phyloP scores from a whole-genome alignment of 1,284 basidiomycete genomes.

The Boletus hoseneyae region DNA sequence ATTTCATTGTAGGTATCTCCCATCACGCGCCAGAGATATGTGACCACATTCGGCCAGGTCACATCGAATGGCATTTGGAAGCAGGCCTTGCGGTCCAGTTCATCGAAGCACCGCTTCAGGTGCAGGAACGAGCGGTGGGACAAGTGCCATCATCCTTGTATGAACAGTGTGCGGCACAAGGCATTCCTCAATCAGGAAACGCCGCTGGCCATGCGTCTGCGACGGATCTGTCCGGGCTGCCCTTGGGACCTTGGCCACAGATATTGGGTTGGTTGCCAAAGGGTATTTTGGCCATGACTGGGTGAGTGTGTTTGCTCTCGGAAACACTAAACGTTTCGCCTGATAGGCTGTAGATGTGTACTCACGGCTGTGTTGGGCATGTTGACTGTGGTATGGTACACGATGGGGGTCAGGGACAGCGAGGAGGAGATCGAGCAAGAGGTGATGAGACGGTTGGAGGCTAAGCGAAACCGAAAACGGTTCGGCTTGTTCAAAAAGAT shows the following conservation, averaged over 20 bases:
- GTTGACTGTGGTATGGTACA: slow-evolving; percentile 80
- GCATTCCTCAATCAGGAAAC: slow-evolving; percentile 68
- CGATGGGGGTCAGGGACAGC: slow-evolving; percentile 59
- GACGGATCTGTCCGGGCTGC: slow-evolving; percentile 62
- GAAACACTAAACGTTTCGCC: neutral
- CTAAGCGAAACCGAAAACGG: slow-evolving; percentile 47
- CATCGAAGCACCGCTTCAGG: slow-evolving; percentile 69
- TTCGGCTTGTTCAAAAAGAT: slow-evolving; percentile 29
- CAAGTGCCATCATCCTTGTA: slow-evolving; percentile 50
- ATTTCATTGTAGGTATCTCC: slow-evolving; percentile 60
- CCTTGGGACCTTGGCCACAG: slow-evolving; percentile 66
- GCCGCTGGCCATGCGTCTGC: slow-evolving; percentile 67
- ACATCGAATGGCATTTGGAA: slow-evolving; percentile 82
- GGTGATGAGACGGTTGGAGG: slow-evolving; percentile 50
- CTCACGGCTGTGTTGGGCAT: slow-evolving; percentile 82
- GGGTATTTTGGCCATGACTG: slow-evolving; percentile 83
- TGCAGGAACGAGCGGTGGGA: slow-evolving; percentile 44
- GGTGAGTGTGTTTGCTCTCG: slow-evolving; percentile 38
- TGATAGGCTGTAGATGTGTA: slow-evolving; percentile 55
- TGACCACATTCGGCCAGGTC: slow-evolving; percentile 42
- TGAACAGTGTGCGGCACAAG: slow-evolving; percentile 71
- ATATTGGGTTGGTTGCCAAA: slow-evolving; percentile 75
- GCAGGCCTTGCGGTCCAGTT: slow-evolving; percentile 76
- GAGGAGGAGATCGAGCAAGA: slow-evolving; percentile 80
- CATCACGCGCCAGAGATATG: neutral